Conservation (phyloP, 2,329 filamentous ascomycete species). For the Westerdykella ornata region DNA sequence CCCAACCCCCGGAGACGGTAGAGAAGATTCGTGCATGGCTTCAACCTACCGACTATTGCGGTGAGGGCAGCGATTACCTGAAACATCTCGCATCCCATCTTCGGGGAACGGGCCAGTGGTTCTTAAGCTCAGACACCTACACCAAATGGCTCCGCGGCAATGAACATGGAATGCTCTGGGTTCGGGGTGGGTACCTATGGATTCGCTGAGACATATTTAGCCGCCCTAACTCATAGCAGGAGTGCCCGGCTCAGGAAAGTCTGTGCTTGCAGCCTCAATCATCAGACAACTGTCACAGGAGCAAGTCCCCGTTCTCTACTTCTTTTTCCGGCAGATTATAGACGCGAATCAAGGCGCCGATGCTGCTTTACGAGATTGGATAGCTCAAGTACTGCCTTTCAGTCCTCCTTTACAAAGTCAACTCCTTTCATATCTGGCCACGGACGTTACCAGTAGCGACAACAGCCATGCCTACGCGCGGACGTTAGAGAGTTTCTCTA, state of each 20-base stretch:
- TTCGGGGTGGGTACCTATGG: constrained; percentile 17
- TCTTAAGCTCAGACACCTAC: constrained; percentile 6
- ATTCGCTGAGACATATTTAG: background rate
- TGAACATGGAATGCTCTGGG: constrained; percentile 12
- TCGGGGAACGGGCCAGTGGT: constrained; percentile 10
- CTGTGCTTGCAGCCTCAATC: constrained; percentile 27
- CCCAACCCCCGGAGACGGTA: constrained; percentile 15
- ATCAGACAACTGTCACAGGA: constrained; percentile 8
- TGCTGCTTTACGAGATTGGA: constrained; percentile 29
- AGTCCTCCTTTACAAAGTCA: constrained; percentile 20
- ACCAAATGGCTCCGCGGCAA: constrained; percentile 8
- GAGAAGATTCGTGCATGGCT: constrained; percentile 13
- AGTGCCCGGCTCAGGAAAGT: constrained; percentile 37
- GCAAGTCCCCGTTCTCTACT: constrained; percentile 26
- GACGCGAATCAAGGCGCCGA: constrained; percentile 22
- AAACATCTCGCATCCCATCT: constrained; percentile 14
- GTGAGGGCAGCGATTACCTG: constrained; percentile 10
- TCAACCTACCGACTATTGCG: constrained; percentile 9
- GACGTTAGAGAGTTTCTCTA: constrained; percentile 5
- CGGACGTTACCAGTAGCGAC: background rate
- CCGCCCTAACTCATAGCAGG: constrained; percentile 24
- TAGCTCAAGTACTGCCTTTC: constrained; percentile 27
- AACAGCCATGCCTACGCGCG: background rate
- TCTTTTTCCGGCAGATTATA: constrained; percentile 39
- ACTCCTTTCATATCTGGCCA: constrained; percentile 6